Conservation (phyloP, 495 filamentous ascomycete species). For the Xylaria acuta region DNA sequence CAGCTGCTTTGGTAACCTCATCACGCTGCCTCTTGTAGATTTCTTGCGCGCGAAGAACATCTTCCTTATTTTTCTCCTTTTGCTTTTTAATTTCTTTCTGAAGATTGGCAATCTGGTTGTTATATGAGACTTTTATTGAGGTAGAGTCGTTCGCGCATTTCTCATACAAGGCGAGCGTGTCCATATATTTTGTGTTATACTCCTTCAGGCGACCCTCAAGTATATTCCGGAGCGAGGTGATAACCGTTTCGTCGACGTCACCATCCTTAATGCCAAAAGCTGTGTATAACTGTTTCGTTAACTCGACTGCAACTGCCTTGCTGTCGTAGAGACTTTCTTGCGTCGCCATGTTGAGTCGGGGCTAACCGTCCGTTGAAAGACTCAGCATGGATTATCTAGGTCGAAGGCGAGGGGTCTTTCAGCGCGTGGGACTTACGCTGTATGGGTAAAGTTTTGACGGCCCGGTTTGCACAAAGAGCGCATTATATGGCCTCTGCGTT, state of each 20-base stretch:
- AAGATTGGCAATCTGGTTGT: not conserved
- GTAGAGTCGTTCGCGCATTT: not conserved
- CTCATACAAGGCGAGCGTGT: not conserved
- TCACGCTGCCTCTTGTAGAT: not conserved
- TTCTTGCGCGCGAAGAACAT: not conserved
- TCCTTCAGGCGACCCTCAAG: not conserved
- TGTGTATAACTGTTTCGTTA: not conserved
- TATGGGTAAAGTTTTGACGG: constrained; percentile 19
- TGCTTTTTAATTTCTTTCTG: not conserved
- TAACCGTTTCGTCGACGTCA: not conserved
- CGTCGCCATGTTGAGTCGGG: constrained; percentile 7
- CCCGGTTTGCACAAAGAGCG: constrained; percentile 14
- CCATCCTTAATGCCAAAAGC: not conserved
- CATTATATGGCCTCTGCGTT: constrained; percentile 1
- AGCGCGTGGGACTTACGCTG: not conserved
- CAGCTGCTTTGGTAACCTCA: not conserved
- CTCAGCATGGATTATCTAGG: not conserved
- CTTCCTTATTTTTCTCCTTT: not conserved
- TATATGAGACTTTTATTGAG: not conserved
- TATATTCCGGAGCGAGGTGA: not conserved
- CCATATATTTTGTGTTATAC: not conserved
- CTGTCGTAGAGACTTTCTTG: not conserved
- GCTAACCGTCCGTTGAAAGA: not conserved
- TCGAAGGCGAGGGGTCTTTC: not conserved
- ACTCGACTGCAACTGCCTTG: not conserved